Evolutionary conservation across 2,329 filamentous ascomycete genomes (phyloP).

Genomic region (Ophiostoma himal-ulmi): DNA sequence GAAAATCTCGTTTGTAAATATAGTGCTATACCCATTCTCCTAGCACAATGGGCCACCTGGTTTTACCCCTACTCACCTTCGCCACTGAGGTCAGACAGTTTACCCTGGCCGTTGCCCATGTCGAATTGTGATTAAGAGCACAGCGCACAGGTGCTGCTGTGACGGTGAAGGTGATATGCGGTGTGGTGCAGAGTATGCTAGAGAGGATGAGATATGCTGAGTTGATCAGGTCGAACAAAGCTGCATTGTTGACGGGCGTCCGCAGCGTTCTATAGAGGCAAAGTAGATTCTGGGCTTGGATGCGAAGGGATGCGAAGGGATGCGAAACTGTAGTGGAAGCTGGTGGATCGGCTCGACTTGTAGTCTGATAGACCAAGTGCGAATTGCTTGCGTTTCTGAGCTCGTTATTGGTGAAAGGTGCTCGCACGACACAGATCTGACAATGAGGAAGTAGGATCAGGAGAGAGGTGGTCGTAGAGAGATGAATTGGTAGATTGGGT

Average conservation of each 20-base stretch:
- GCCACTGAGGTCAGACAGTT: constrained; percentile 85
- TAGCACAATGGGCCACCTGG: not conserved
- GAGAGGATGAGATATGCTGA: not conserved
- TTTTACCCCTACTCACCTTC: constrained; percentile 61
- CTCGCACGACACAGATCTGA: not conserved
- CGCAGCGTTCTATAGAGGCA: not conserved
- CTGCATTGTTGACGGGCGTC: constrained; percentile 14
- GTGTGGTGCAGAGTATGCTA: not conserved
- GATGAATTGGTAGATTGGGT: not conserved
- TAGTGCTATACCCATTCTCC: not conserved
- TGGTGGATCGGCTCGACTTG: not conserved
- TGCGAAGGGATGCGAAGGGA: not conserved
- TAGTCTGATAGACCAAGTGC: not conserved
- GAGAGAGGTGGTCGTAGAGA: not conserved
- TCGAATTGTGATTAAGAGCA: not conserved
- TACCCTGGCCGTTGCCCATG: constrained; percentile 95
- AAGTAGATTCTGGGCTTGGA: not conserved
- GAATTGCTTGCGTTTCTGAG: not conserved
- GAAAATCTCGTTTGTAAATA: not conserved
- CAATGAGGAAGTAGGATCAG: not conserved
- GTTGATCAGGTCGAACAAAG: constrained; percentile 3
- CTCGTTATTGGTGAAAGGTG: not conserved
- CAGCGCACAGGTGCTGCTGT: not conserved
- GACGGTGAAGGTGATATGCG: not conserved
- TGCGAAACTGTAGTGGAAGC: not conserved